A percentile compares a stretch with the other conserved stretches of the same genome.
Evolutionary conservation across 352 stramenopile genomes (phyloP).

Genomic region (Globisporangium megalacanthum): DNA sequence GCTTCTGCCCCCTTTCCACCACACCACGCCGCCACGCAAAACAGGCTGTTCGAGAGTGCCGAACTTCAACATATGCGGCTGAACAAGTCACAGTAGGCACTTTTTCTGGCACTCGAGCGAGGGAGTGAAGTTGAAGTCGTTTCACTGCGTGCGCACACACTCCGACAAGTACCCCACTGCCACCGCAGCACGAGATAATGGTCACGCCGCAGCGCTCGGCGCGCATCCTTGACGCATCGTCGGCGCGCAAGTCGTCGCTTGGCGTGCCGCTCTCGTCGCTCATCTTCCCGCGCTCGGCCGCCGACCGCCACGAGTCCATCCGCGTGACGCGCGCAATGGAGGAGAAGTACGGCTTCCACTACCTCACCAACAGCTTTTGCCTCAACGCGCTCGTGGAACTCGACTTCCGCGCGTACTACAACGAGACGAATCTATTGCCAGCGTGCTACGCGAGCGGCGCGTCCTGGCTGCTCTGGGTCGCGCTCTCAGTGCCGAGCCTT

Average conservation of each 20-base stretch:
- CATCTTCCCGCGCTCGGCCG: conserved; percentile 67
- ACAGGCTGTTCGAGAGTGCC: not conserved
- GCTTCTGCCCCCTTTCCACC: conserved; percentile 6
- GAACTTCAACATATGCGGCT: conserved; percentile 1
- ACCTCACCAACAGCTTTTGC: conserved; percentile 71
- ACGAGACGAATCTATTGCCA: conserved; percentile 55
- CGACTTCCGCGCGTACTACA: conserved; percentile 81
- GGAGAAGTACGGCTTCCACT: conserved; percentile 82
- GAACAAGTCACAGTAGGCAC: not conserved
- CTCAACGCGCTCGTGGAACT: conserved; percentile 47
- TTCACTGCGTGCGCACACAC: not conserved
- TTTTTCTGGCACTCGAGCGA: not conserved
- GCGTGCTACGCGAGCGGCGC: conserved; percentile 57
- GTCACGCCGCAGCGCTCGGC: conserved; percentile 2
- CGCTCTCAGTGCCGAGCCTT: conserved; percentile 35
- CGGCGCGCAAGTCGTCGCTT: conserved; percentile 43
- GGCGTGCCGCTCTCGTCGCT: conserved; percentile 59
- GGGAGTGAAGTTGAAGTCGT: conserved; percentile 1
- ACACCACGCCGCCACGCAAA: not conserved
- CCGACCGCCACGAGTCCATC: conserved; percentile 59
- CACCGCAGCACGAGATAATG: not conserved
- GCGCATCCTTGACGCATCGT: conserved; percentile 1
- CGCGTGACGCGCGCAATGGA: conserved; percentile 62
- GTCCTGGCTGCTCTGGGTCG: conserved; percentile 52
- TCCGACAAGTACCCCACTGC: not conserved